Evolutionary conservation across 495 filamentous ascomycete genomes (phyloP), one percentile per base, ranked within the genome.

Genomic region (Aspergillus steynii): DNA sequence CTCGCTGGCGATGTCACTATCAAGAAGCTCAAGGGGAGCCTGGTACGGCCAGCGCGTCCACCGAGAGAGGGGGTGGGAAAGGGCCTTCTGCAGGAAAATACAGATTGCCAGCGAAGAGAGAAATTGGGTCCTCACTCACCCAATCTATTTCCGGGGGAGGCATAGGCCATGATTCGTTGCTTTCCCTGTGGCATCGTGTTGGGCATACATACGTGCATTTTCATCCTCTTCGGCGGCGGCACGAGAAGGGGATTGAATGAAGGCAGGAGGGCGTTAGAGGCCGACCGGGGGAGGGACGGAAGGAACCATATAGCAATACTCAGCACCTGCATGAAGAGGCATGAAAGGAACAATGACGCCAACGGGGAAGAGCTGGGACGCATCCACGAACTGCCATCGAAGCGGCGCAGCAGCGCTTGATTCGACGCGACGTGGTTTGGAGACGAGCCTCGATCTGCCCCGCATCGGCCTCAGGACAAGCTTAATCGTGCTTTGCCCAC

Each of bases 181-280:
- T 65, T 42, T 57, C 65, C 59, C 59, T 69, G 59, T 67, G 56
- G 62, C 65, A 68, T 60, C 48, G 63, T 62, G 65, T 74, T 74
- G 72, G 70, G 72, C 72, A 74, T 71, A 68, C 68, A 72, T 72
- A 64, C 70, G 58, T 74, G 70, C 72, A 71, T 64, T 28, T 55
- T 55, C 34, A 50, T 53, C 53, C 51, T 34, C 53, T 50, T 45
- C 12, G 27, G 27, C 29, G 34, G 25, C 48, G 26, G 29, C 29
- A 51, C 25, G 32, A 26, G 50, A 45, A 48, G 45, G 4, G 15
- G 55, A 46, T 2, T 29, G 4, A 29, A 42, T 1, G 9, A 42
- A 42, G 12, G 9, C 37, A 42, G 1, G 37, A 42, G 9, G 10
- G 37, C 10, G 37, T 42, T 15, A 42, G 37, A 42, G 37, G 14